Evolutionary conservation across 2,329 filamentous ascomycete species (phyloP).

Genomic region (Chaetomiaceae sp.): DNA sequence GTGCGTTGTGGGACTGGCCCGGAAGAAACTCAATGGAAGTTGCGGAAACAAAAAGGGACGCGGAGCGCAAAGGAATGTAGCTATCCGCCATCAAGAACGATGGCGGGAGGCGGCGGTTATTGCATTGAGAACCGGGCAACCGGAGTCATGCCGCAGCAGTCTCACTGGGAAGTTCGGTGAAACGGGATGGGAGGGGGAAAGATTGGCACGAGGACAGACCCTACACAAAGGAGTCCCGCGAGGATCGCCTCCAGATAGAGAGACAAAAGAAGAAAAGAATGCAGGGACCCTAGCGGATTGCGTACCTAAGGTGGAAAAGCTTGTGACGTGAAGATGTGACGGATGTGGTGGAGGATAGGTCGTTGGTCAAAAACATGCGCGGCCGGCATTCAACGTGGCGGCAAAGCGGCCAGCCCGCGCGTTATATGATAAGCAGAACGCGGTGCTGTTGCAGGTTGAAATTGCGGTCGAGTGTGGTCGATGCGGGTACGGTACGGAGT

Average conservation of each 20-base stretch:
- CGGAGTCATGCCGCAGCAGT: too few species aligned
- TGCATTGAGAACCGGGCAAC: background rate
- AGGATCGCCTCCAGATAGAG: too few species aligned
- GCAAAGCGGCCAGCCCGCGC: slow-evolving; percentile 8
- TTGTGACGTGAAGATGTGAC: background rate
- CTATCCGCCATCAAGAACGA: background rate
- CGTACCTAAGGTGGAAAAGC: slow-evolving; percentile 8
- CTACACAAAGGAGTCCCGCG: too few species aligned
- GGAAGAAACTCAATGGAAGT: background rate
- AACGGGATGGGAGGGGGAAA: too few species aligned
- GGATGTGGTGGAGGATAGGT: background rate
- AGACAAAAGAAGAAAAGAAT: background rate
- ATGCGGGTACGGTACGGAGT: too few species aligned
- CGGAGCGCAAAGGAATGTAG: background rate
- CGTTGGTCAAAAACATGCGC: background rate
- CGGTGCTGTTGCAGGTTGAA: slow-evolving; percentile 11
- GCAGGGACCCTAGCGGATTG: background rate
- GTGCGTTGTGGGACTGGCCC: background rate
- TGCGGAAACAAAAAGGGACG: background rate
- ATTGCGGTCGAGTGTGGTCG: slow-evolving; percentile 14
- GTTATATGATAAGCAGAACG: slow-evolving; percentile 14
- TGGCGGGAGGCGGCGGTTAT: background rate
- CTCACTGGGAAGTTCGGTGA: too few species aligned
- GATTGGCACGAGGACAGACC: too few species aligned
- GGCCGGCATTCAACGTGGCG: slow-evolving; percentile 5